A percentile compares a stretch with the other conserved stretches of the same genome.
Conservation (phyloP, 2,329 filamentous ascomycete species). For the Xylariales sp. region DNA sequence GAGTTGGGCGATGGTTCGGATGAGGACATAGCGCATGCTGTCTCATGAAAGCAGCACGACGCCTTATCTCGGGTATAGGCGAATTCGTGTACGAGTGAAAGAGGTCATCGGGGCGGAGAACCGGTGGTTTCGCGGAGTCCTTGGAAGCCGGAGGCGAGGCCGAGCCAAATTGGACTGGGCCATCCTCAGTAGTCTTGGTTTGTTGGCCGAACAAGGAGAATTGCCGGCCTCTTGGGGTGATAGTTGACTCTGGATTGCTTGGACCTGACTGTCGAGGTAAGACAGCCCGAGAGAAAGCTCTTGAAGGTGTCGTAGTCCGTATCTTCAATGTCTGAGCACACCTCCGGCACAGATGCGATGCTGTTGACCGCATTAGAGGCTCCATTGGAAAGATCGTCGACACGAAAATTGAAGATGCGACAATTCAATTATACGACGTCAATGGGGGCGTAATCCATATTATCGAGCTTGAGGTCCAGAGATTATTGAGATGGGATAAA, state of each 20-base stretch:
- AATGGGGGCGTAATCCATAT: too few species aligned
- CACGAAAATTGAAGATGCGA: background rate
- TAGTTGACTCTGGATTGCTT: conserved; percentile 3
- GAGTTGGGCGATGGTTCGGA: conserved; percentile 74
- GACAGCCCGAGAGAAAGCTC: conserved; percentile 10
- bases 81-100: conserved; percentile 92
- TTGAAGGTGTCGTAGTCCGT: background rate
- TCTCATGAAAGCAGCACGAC: conserved; percentile 83
- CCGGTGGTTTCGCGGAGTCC: conserved; percentile 16
- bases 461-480: background rate
- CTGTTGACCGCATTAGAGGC: conserved; percentile 21
- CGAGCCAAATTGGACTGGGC: conserved; percentile 11
- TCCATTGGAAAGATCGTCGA: conserved; percentile 19
- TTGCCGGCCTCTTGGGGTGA: conserved; percentile 8
- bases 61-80: conserved; percentile 81
- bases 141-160: conserved; percentile 15
- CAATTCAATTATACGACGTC: conserved; percentile 3
- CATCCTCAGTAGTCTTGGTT: conserved; percentile 16
- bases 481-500: conserved; percentile 6
- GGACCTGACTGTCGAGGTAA: conserved; percentile 1
- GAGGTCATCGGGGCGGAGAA: conserved; percentile 70
- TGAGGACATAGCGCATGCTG: conserved; percentile 94
- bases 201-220: conserved; percentile 24
- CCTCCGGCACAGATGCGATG: conserved; percentile 23
- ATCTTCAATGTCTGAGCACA: conserved; percentile 16